Percentiles rank a stretch among this genome's conserved stretches.
Conservation (phyloP, 768 basidiomycete genomes). For the Hemileccinum impolitum region DNA sequence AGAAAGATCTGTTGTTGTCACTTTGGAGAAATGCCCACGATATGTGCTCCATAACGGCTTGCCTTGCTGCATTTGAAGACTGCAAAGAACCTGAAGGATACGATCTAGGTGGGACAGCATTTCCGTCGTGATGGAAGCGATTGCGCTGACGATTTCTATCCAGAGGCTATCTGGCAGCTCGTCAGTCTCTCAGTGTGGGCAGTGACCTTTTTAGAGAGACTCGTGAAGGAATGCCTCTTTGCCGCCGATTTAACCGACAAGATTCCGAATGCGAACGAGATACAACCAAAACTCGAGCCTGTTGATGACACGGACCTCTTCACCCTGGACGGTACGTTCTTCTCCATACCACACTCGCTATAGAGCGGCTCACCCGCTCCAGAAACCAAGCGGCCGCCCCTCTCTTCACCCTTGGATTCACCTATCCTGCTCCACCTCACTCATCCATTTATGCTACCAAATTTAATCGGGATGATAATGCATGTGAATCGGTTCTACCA, state of each 20-base stretch:
- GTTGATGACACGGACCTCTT: conserved; percentile 25
- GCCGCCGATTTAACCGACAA: conserved; percentile 26
- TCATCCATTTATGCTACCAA: conserved; percentile 59
- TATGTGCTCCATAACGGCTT: conserved; percentile 59
- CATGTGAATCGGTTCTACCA: conserved; percentile 60
- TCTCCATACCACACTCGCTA: conserved; percentile 36
- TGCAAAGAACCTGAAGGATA: conserved; percentile 60
- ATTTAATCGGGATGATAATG: conserved; percentile 45
- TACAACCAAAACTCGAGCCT: conserved; percentile 26
- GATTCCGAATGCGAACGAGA: conserved; percentile 8
- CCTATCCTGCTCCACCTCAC: conserved; percentile 54
- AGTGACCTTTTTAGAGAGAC: conserved; percentile 54
- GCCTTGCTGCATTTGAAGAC: conserved; percentile 61
- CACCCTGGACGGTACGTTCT: conserved; percentile 20
- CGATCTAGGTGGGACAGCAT: conserved; percentile 51
- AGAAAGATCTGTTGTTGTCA: conserved; percentile 39
- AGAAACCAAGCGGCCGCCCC: conserved; percentile 16
- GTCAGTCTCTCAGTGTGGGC: conserved; percentile 61
- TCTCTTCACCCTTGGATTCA: conserved; percentile 26
- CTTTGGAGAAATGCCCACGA: conserved; percentile 67
- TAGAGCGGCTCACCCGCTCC: conserved; percentile 32
- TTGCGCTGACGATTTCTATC: conserved; percentile 4
- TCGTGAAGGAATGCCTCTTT: conserved; percentile 53
- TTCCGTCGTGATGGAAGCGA: neutral
- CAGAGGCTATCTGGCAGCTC: conserved; percentile 74